These are phyloP conservation scores for Fragaria nilgerrensis DNA, from an alignment of 306 rosid genomes.

Conservation along the genomic window DNA sequence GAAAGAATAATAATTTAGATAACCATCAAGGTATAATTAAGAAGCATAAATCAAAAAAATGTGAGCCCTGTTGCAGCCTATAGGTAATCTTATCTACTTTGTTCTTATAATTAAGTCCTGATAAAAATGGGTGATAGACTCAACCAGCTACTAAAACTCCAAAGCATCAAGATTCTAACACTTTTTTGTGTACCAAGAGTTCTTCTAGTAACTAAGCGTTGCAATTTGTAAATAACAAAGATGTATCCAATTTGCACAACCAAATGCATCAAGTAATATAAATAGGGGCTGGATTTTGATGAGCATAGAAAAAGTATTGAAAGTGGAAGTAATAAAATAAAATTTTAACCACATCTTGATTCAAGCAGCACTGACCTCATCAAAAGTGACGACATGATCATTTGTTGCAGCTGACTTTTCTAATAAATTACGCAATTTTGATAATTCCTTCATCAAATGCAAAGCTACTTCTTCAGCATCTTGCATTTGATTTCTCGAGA, in stretches of 20 bases:
- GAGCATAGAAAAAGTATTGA: not conserved
- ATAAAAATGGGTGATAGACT: not conserved
- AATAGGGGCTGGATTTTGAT: not conserved
- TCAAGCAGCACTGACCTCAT: constrained; percentile 42
- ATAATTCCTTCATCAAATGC: constrained; percentile 66
- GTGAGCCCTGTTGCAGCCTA: not conserved
- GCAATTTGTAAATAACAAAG: not conserved
- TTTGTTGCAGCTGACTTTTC: constrained; percentile 38
- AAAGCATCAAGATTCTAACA: not conserved
- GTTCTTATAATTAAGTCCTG: not conserved
- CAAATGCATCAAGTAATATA: not conserved
- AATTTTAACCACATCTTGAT: not conserved
- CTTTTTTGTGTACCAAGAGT: not conserved
- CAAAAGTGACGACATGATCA: constrained; percentile 22
- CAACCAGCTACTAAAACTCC: not conserved
- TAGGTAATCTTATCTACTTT: not conserved
- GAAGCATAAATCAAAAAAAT: not conserved
- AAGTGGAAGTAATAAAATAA: constrained; percentile 11
- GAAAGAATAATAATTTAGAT: not conserved
- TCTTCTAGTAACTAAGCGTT: not conserved
- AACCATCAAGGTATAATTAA: not conserved
- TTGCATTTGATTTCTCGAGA: constrained; percentile 71
- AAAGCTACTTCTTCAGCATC: constrained; percentile 71
- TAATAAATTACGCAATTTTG: constrained; percentile 45
- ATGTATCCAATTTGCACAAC: not conserved